Evolutionary conservation across 2,329 filamentous ascomycete species (phyloP), one percentile per base, ranked within the genome.

Genomic region (Colletotrichum truncatum): DNA sequence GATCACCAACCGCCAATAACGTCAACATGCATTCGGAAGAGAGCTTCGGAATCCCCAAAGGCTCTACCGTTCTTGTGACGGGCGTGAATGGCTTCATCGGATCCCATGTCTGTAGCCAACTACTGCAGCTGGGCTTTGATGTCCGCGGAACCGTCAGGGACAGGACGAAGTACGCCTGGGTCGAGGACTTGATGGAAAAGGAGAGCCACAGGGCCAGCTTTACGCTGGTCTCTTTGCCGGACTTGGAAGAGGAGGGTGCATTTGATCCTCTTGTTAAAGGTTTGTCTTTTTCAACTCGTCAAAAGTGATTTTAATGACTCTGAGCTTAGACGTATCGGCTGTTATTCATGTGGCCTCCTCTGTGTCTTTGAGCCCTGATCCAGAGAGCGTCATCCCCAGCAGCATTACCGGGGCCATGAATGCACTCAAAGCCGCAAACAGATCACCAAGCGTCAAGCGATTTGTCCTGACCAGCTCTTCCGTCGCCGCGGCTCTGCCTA

Each of bases 71-170:
- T 23, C 73, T 77, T 18, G 78, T 82, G 34, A 82, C 80, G 3
- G 80, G 80, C 21, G 77, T 75, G 62, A 82, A 81, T 66, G 80
- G 80, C 64, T 80, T 81, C 67, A 77, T 81, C 36, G 80, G 75
- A 10, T 75, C 78, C 39, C 78, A 81, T 66, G 76, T 77, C 53
- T 72, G 76, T 51, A 76, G 77, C 2, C 70, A 73, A 1, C 71
- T 81, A 11, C 73, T 82, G 2, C 28, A 68, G 3, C 64, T 74
- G 1, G 79, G 78, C 2, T 80, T 79, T 63, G 68, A 59, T 7
- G 80, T 82, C 14, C 71, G 79, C 16, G 80, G 79, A 23, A 80
- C 79, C 9, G 80, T 80, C 4, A 75, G 79, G 14, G 71, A 71
- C n/a, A 55, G 62, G 2, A 21, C 67, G 32, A 78, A 77, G 41